Base-by-base conservation (phyloP, 768 basidiomycete species). In the Russula ochroleuca region DNA sequence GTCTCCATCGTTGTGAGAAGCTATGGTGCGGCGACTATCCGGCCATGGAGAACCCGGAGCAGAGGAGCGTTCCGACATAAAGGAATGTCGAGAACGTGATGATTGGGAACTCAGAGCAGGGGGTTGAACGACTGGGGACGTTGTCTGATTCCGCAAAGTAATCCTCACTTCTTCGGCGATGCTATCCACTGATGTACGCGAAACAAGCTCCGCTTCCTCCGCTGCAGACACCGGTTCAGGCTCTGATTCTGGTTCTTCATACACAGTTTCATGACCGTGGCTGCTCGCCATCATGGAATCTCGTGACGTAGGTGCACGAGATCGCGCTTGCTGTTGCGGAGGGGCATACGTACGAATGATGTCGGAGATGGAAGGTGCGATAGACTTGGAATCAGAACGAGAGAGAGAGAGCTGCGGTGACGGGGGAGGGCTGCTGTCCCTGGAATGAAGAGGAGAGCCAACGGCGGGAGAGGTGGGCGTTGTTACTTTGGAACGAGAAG, bases 121-220 rank as follows among this genome's bases (percentile, higher is more conserved):
- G 57, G 78, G 65, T 53, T 78, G 72, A 69, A 77, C 62, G 75
- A 70, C 75, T 64, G 69, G 77, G 66, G 69, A 72, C 23, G 65
- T 68, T 40, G 71, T 76, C 72, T 90, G 86, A 54, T 81, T 83
- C 65, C 82, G 84, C 66, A 91, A 76, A 11, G 88, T 92, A 61
- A 77, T 83, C 62, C 80, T 82, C 37, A 91, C 84, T 78, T 94
- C 92, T 69, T 90, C 86, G 23, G 91, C 89, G 31, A 94, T 85
- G 64, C 90, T 92, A 73, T 94, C 92, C 66, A 92, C 83, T 19
- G 91, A 93, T 23, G 92, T 93, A n/a, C 88, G 84, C 45, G 87
- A 86, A 55, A 90, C 67, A 52, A 87, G 70, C 50, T 89, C 88
- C 2, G 78, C 77, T 64, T 88, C 87, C 63, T 86, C 86, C 58